Base-by-base conservation (phyloP, 164 flowering plant genomes). In the Euptelea pleiosperma region DNA sequence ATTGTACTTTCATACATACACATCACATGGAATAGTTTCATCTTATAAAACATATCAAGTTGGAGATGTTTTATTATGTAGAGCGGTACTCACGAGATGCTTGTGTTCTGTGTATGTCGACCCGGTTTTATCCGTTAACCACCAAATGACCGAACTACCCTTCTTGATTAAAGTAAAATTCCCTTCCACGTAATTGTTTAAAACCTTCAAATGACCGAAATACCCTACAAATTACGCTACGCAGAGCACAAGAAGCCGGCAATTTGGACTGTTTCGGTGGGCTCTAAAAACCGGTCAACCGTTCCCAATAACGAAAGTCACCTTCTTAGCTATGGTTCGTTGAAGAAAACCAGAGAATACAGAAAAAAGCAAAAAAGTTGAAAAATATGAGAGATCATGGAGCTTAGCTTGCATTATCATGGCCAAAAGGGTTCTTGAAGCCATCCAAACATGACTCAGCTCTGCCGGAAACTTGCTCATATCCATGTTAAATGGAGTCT, bases 211-310 rank as follows among this genome's bases (percentile, higher is more conserved):
- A n/a, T 41, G 60, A 41, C 66, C 30, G 34, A 55, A 44, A 37
- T 15, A 26, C 33, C 65, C 60, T 43, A n/a, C 0, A n/a, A 16
- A 3, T 3, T 8, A 35, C 25, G 16, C 15, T 1, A 34, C 70
- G 67, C 53, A 7, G 39, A 46, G 34, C 35, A 60, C 67, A 59
- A 72, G 60, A 50, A 60, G 80, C 81, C 84, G 79, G 81, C 84
- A 41, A 52, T 55, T 30, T 68, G 80, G 85, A 77, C 79, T 46
- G 35, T 60, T 56, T 51, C 2, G 80, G 58, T 4, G 52, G 7
- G 41, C 42, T 22, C 3, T 10, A 61, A 68, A 74, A 49, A 76
- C 80, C 77, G 79, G 83, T 84, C 90, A 84, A 82, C 85, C 62
- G 81, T 77, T 62, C n/a, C 70, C 63, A 26, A 31, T 29, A 8